Base-by-base conservation (phyloP, 2,329 filamentous ascomycete genomes). In the Claviceps paspali region DNA sequence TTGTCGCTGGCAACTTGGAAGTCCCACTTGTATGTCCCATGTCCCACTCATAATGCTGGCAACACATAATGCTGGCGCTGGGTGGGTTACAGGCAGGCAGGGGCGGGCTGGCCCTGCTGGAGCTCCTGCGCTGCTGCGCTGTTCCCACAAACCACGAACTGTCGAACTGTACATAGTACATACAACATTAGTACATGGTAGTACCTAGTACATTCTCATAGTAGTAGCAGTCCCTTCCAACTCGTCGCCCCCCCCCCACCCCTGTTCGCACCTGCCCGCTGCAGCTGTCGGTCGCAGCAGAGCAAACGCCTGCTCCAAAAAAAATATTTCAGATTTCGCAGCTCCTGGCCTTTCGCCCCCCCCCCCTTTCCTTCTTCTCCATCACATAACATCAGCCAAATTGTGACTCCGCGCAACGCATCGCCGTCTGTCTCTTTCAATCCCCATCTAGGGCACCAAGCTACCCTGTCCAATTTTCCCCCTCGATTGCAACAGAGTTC, bases 391-490 rank as follows among this genome's bases (percentile, higher is more conserved):
- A 52, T 51, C 56, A 61, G 57, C 51, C 54, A 61, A 54, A 49
- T 50, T 61, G 60, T 62, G 59, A 63, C 56, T 61, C 59, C 60
- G 60, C 59, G 58, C 60, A 63, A 63, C 60, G 60, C 60, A 60
- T 54, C 56, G 60, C 48, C 60, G 60, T 63, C 58, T 62, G 60
- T 62, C 60, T 54, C 56, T 51, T 47, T 48, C 50, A 58, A 55
- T 49, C 49, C 49, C 54, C 62, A 62, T 77, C 81, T 86, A 86
- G 82, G 82, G 82, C 82, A 84, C 81, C 64, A 74, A 86, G 82
- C 82, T 82, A 86, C 82, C 82, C 82, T 86, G 68, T 62, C 61
- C 52, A 55, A 59, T 51, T 52, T 51, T 54, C 55, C 55, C 55
- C 56, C 70, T 73, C 67, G 12, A 71, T 76, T 78, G 70, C 73